Evolutionary conservation across 2,329 filamentous ascomycete genomes (phyloP).

Genomic region (Dactylellina drechsleri): DNA sequence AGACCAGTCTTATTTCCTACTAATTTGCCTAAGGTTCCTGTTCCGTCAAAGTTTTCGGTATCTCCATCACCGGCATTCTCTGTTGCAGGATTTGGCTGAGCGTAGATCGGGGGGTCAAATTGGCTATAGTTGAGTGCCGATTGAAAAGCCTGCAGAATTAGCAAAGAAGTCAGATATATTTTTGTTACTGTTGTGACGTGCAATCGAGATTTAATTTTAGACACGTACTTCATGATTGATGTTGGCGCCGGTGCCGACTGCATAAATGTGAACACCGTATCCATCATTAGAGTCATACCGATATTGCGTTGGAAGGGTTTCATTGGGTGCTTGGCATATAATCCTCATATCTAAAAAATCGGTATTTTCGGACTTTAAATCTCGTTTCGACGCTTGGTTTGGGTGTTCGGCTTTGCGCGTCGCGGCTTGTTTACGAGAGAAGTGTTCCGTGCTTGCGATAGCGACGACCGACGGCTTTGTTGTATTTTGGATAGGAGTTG

Average conservation of each 20-base stretch:
- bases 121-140: constrained; percentile 2
- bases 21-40: no score
- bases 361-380: neutral
- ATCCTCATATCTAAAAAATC: constrained; percentile 23
- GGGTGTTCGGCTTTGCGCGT: neutral
- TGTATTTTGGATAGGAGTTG: no score
- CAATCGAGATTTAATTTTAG: no score
- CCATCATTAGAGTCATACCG: constrained; percentile 13
- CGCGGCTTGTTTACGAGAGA: no score
- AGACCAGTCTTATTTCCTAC: neutral
- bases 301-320: constrained; percentile 8
- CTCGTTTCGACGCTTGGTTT: constrained; percentile 1
- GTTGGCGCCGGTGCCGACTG: constrained; percentile 7
- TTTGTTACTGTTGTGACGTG: no score
- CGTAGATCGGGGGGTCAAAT: constrained; percentile 11
- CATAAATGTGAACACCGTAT: constrained; percentile 9
- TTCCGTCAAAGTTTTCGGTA: no score
- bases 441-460: neutral
- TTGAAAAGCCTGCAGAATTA: constrained; percentile 17
- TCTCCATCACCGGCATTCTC: neutral
- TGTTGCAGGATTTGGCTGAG: constrained; percentile 8
- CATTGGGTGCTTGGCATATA: constrained; percentile 7
- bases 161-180: neutral
- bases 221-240: neutral
- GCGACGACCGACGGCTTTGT: no score